Evolutionary conservation across 2,329 filamentous ascomycete genomes (phyloP).

Genomic region (Aspergillus uvarum): DNA sequence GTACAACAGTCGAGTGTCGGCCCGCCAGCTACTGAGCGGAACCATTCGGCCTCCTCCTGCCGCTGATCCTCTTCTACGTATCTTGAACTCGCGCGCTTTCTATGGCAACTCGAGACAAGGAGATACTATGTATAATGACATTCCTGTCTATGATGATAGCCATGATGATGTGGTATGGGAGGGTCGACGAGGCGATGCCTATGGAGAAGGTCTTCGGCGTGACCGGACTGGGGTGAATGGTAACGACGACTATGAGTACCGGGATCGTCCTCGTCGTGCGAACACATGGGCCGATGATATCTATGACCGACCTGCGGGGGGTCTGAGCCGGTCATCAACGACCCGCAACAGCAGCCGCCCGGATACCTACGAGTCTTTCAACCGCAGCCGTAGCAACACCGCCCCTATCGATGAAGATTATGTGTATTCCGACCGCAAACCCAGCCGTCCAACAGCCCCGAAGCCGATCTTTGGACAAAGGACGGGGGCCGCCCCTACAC

Average conservation of each 20-base stretch:
- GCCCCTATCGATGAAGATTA: conserved; percentile 50
- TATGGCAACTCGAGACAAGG: conserved; percentile 60
- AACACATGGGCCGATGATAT: conserved; percentile 53
- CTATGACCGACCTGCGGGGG: conserved; percentile 44
- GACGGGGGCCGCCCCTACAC: conserved; percentile 38
- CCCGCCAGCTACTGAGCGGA: conserved; percentile 77
- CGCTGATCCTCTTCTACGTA: conserved; percentile 77
- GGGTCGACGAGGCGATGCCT: conserved; percentile 67
- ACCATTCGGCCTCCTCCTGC: conserved; percentile 74
- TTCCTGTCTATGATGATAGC: conserved; percentile 79
- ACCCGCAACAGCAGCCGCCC: conserved; percentile 30
- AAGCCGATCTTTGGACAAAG: conserved; percentile 74
- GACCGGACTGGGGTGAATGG: conserved; percentile 54
- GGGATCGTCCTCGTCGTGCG: conserved; percentile 50
- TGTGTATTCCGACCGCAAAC: conserved; percentile 60
- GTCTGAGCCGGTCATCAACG: conserved; percentile 36
- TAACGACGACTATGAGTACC: conserved; percentile 54
- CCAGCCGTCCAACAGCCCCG: conserved; percentile 77
- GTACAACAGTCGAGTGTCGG: conserved; percentile 80
- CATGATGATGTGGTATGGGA: conserved; percentile 86
- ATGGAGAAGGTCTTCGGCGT: conserved; percentile 64
- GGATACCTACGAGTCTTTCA: conserved; percentile 32
- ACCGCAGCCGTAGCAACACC: conserved; percentile 40
- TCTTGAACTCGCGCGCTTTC: conserved; percentile 84
- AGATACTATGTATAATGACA: conserved; percentile 86